A percentile compares a stretch with the other conserved stretches of the same genome.
Conservation (phyloP, 176 grass and related monocot genomes). For the Tuctoria greenei region DNA sequence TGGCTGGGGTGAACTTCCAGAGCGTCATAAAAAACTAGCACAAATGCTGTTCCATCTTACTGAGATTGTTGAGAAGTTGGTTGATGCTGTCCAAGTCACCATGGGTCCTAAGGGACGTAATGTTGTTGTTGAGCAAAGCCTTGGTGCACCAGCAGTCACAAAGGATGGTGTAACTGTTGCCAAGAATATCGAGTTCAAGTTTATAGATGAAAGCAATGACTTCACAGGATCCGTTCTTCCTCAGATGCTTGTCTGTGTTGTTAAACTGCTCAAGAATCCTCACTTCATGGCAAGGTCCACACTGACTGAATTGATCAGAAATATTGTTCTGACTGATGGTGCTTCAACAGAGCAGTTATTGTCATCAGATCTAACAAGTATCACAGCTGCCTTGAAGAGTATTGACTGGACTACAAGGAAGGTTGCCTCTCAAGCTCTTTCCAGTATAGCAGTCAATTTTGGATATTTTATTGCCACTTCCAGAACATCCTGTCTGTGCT, state of each 20-base stretch:
- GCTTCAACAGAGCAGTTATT: slow-evolving; percentile 66
- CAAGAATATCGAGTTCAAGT: no score
- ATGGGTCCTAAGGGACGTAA: no score
- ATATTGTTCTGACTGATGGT: slow-evolving; percentile 91
- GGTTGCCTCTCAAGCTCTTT: slow-evolving; percentile 72
- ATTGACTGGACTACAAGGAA: slow-evolving; percentile 90
- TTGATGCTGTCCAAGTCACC: no score
- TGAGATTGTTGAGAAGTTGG: no score
- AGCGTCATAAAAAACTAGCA: no score
- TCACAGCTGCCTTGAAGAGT: slow-evolving; percentile 76
- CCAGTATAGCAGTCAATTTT: slow-evolving; percentile 71
- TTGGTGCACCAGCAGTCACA: no score
- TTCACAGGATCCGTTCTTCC: slow-evolving; percentile 64
- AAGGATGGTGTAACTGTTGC: no score
- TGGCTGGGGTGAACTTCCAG: no score
- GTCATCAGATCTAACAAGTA: slow-evolving; percentile 67
- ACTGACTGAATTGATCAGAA: slow-evolving; percentile 86
- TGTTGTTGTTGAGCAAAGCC: no score
- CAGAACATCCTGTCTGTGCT: slow-evolving; percentile 68
- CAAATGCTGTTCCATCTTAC: no score
- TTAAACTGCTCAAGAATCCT: slow-evolving; percentile 93
- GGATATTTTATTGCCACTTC: slow-evolving; percentile 62
- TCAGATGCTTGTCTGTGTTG: slow-evolving; percentile 74
- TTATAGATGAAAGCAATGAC: slow-evolving; percentile 82
- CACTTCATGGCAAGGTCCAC: slow-evolving; percentile 97